phyloP scores from a whole-genome alignment of 2,329 filamentous ascomycete species.

The Fusarium luffae region DNA sequence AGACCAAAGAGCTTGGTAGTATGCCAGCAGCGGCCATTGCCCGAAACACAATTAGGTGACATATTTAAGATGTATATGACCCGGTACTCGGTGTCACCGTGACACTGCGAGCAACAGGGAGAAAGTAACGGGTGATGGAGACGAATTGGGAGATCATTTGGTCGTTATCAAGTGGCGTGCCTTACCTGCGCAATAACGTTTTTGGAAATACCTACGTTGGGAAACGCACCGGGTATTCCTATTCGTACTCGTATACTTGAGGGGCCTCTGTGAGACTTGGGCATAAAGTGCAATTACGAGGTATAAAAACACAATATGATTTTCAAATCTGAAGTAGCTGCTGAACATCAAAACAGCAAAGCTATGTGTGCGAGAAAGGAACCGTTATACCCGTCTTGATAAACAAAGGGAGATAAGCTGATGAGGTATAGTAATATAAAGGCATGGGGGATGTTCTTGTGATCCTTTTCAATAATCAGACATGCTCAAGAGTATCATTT shows the following conservation, averaged over 20 bases:
- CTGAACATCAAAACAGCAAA: neutral
- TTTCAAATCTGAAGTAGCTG: neutral
- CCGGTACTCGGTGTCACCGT: no score
- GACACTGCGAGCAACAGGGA: neutral
- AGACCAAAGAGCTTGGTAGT: neutral
- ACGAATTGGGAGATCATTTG: neutral
- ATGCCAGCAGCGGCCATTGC: neutral
- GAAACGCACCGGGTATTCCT: neutral
- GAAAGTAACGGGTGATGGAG: neutral
- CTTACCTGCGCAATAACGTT: conserved; percentile 15
- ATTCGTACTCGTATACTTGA: neutral
- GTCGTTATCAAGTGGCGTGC: conserved; percentile 22
- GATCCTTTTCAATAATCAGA: conserved; percentile 1
- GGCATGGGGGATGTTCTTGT: neutral
- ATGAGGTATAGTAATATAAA: neutral
- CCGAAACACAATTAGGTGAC: neutral
- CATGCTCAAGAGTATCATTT: conserved; percentile 15
- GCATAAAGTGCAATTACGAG: neutral
- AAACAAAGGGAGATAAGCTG: neutral
- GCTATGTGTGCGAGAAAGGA: neutral
- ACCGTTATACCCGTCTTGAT: neutral
- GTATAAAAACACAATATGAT: neutral
- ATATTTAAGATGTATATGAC: neutral
- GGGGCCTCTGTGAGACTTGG: conserved; percentile 1
- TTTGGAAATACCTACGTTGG: neutral